Conservation (phyloP, 2,329 filamentous ascomycete genomes). For the Pleomassaria siparia region DNA sequence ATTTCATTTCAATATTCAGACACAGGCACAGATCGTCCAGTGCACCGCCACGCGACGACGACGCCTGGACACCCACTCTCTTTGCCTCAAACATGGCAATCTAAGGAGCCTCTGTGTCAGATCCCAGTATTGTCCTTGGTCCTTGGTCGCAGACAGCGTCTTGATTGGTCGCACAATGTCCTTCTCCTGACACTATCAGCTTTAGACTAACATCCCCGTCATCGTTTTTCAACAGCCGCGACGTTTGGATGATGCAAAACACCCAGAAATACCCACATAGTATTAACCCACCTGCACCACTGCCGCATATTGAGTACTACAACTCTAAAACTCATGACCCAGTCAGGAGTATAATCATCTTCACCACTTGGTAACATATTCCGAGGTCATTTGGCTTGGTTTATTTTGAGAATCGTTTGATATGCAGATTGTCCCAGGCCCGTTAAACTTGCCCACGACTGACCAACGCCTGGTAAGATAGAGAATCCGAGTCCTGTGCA, state of each 20-base stretch:
- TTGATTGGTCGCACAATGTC: not conserved
- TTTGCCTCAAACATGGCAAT: conserved; percentile 20
- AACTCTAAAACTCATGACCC: conserved; percentile 7
- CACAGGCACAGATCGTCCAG: conserved; percentile 13
- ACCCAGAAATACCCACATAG: conserved; percentile 2
- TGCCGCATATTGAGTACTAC: not conserved
- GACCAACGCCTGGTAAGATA: conserved; percentile 38
- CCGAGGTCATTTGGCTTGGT: conserved; percentile 12
- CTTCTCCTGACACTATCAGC: not conserved
- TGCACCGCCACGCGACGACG: conserved; percentile 9
- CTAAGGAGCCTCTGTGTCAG: conserved; percentile 16
- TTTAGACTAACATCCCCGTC: conserved; percentile 7
- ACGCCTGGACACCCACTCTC: conserved; percentile 11
- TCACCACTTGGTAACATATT: conserved; percentile 8
- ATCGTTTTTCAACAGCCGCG: conserved; percentile 9
- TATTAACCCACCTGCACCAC: not conserved
- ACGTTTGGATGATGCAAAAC: conserved; percentile 12
- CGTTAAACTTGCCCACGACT: conserved; percentile 34
- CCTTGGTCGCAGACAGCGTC: not conserved
- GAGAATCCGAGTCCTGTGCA: conserved; percentile 30
- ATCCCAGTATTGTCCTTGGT: conserved; percentile 1
- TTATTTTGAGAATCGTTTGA: conserved; percentile 37
- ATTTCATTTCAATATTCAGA: conserved; percentile 3
- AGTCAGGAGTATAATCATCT: not conserved
- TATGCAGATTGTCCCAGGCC: conserved; percentile 34